phyloP scores from a whole-genome alignment of 306 rosid genomes.

The Lathyrus tuberosus region DNA sequence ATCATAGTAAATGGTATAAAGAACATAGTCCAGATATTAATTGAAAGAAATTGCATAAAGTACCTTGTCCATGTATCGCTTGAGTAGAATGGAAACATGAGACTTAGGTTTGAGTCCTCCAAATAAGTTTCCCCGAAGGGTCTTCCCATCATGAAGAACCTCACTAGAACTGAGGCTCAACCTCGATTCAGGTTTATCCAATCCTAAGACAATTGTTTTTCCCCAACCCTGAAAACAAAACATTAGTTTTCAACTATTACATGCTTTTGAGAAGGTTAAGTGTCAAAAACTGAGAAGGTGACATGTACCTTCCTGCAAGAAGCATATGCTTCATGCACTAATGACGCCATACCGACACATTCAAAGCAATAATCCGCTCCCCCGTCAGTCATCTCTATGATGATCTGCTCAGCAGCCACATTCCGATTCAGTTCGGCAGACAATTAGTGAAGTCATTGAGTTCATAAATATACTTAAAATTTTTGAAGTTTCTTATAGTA shows the following conservation, averaged over 20 bases:
- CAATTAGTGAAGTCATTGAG: neutral
- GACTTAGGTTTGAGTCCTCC: slow-evolving; percentile 85
- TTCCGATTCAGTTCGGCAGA: neutral
- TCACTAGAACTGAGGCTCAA: slow-evolving; percentile 52
- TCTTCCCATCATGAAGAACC: slow-evolving; percentile 66
- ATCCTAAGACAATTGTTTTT: slow-evolving; percentile 74
- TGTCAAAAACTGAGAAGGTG: neutral
- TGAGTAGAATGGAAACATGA: slow-evolving; percentile 65
- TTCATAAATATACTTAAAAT: neutral
- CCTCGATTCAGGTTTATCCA: slow-evolving; percentile 58
- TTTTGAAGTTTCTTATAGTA: neutral
- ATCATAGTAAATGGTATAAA: neutral
- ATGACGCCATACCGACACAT: slow-evolving; percentile 72
- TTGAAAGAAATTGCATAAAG: neutral
- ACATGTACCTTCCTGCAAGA: slow-evolving; percentile 66
- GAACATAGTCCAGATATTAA: neutral
- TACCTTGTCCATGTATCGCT: slow-evolving; percentile 58
- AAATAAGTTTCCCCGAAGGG: slow-evolving; percentile 65
- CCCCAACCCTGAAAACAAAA: slow-evolving; percentile 82
- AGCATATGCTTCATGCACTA: slow-evolving; percentile 75
- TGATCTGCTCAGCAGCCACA: slow-evolving; percentile 46
- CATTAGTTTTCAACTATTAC: neutral
- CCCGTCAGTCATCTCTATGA: slow-evolving; percentile 63
- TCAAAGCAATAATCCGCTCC: slow-evolving; percentile 90
- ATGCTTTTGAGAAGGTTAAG: neutral